Evolutionary conservation across 1,139 yeast genomes (phyloP), one percentile per base, ranked within the genome.

Genomic region (Yamadazyma pseudoaaseri): DNA sequence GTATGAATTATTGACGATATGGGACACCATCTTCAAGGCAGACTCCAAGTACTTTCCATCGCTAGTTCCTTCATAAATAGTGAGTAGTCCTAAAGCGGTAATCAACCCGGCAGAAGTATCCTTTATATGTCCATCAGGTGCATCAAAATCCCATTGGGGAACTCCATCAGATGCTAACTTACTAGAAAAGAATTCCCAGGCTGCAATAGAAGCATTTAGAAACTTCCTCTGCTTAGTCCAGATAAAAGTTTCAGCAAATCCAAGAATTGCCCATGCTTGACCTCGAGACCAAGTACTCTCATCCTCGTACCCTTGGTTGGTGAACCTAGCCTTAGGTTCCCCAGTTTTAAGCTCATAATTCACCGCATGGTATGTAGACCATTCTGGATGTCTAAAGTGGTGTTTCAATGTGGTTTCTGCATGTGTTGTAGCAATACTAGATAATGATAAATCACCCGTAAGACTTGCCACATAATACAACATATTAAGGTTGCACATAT

Each of bases 121-220:
- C 34, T 48, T 47, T 29, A 43, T 36, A 15, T 49, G 38, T 3
- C 44, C 42, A 18, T 44, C 43, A 6, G 60, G 60, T 10, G 60
- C 58, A 37, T 49, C 53, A 37, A 56, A 56, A 35, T 56, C 60
- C 61, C 60, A 56, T 21, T 41, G 36, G 4, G 57, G 57, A 4
- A 52, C 56, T 4, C 59, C 60, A 37, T 52, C 55, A 13, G 41
- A 48, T 2, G 42, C 36, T 12, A 56, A 38, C 11, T 47, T 43
- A n/a, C 45, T 31, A 13, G 54, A 14, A 31, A 53, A 56, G 30
- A 41, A 49, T 11, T 52, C 51, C 2, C 49, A 42, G 10, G 48
- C 30, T 11, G 40, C 37, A 20, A 42, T 45, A 5, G 60, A 47
- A 2, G 52, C 55, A 15, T 52, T 51, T 24, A 53, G 43, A 39